Evolutionary conservation across 1,284 basidiomycete species (phyloP), one percentile per base, ranked within the genome.

Genomic region (Sanguinoderma infundibulare): DNA sequence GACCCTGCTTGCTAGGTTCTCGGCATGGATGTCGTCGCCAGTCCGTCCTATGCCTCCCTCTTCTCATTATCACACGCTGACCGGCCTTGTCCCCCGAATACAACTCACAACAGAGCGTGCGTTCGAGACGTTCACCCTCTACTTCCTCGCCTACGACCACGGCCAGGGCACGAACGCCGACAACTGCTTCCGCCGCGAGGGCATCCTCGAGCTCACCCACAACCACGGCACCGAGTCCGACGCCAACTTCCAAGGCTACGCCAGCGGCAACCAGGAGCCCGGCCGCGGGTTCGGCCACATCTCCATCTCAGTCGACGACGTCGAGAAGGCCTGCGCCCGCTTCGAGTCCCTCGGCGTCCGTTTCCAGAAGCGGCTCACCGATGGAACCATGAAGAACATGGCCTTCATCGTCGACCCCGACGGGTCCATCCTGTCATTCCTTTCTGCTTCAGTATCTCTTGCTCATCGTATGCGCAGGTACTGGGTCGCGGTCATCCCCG

Each of bases 391-490:
- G 93, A 87, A 78, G 74, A 44, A 91, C 69, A 92, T 95, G 64
- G 95, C 95, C 2, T 97, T 98, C 75, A 89, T 95, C 70, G 78
- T 94, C 75, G 95, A 96, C 76, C 94, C 94, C 28, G 93, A 95
- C 78, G 65, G 65, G 65, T 67, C 14, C 52, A 62, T 56, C n/a
- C 42, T 22, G 34, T 17, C 34, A 17, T 8, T 32, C 30, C 35
- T 35, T 9, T 39, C 14, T 22, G 6, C 1, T 17, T 53, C 44
- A 51, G 22, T 20, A 4, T 9, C 9, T 12, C 20, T 30, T 50
- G 50, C 55, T 53, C 26, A 22, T n/a, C 5, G 22, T 28, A 8
- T 1, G 6, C n/a, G 5, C 49, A 70, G 68, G 54, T 68, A 68
- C 64, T 70, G 69, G 69, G 55, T 70, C 30, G 69, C 68, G 61